phyloP scores from a whole-genome alignment of 305 asterid genomes.

The Fraxinus greggii region DNA sequence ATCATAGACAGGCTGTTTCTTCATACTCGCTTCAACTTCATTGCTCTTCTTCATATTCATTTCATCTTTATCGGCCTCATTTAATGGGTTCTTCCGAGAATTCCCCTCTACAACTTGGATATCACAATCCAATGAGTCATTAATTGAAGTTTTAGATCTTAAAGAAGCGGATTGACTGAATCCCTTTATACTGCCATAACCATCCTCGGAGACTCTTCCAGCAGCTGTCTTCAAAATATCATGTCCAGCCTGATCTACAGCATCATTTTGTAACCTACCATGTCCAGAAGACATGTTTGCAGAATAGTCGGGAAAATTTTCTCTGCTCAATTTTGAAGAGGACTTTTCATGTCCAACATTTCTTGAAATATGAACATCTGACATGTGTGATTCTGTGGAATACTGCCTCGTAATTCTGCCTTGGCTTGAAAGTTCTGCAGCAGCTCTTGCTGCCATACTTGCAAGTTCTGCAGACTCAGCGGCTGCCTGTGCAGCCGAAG shows the following conservation, averaged over 20 bases:
- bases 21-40: constrained; percentile 11
- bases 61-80: constrained; percentile 25
- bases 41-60: neutral
- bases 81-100: constrained; percentile 30
- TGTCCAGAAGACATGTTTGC: constrained; percentile 27
- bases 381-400: constrained; percentile 38
- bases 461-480: constrained; percentile 89
- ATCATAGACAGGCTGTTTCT: constrained; percentile 2
- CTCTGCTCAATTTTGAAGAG: constrained; percentile 22
- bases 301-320: constrained; percentile 38
- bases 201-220: constrained; percentile 31
- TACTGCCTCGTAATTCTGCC: constrained; percentile 38
- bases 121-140: constrained; percentile 27
- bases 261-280: constrained; percentile 32
- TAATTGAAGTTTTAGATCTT: constrained; percentile 40
- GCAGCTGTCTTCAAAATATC: constrained; percentile 24
- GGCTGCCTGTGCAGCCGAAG: constrained; percentile 84
- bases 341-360: constrained; percentile 31
- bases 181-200: constrained; percentile 30
- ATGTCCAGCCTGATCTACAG: constrained; percentile 26
- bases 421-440: constrained; percentile 65
- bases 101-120: constrained; percentile 33
- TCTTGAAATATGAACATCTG: constrained; percentile 31
- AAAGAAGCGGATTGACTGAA: constrained; percentile 32
- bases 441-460: constrained; percentile 83